phyloP scores from a whole-genome alignment of 2,329 filamentous ascomycete genomes.

The Chalara sp. region DNA sequence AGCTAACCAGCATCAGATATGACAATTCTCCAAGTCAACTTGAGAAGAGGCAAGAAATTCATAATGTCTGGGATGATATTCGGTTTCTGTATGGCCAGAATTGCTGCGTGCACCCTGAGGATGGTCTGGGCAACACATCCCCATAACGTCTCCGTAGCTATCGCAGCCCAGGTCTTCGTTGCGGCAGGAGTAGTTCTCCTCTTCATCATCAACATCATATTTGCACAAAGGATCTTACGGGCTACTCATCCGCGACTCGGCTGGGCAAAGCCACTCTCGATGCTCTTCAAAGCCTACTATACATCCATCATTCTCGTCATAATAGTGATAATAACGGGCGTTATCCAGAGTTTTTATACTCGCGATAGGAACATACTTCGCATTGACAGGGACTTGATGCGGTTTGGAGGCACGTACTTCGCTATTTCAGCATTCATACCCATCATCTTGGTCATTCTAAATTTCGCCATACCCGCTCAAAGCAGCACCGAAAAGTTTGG shows the following conservation, averaged over 20 bases:
- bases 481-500: conserved; percentile 53
- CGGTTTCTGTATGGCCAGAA: conserved; percentile 50
- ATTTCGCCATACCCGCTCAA: conserved; percentile 11
- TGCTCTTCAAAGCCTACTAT: neutral
- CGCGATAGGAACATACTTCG: neutral
- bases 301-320: neutral
- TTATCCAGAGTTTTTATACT: neutral
- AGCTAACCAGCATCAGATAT: conserved; percentile 34
- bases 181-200: conserved; percentile 52
- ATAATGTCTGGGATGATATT: conserved; percentile 50
- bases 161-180: conserved; percentile 15
- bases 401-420: neutral
- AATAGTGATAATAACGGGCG: neutral
- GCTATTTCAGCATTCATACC: neutral
- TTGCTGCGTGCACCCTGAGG: conserved; percentile 38
- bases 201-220: conserved; percentile 71
- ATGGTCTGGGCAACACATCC: conserved; percentile 51
- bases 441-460: neutral
- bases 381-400: neutral
- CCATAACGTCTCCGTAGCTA: conserved; percentile 8
- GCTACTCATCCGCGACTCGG: conserved; percentile 64
- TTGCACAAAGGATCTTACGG: conserved; percentile 66
- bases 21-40: conserved; percentile 37
- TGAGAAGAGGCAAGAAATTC: conserved; percentile 44
- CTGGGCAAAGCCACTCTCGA: conserved; percentile 38